phyloP scores from a whole-genome alignment of 2,329 filamentous ascomycete species.

The Shiraia sp. region DNA sequence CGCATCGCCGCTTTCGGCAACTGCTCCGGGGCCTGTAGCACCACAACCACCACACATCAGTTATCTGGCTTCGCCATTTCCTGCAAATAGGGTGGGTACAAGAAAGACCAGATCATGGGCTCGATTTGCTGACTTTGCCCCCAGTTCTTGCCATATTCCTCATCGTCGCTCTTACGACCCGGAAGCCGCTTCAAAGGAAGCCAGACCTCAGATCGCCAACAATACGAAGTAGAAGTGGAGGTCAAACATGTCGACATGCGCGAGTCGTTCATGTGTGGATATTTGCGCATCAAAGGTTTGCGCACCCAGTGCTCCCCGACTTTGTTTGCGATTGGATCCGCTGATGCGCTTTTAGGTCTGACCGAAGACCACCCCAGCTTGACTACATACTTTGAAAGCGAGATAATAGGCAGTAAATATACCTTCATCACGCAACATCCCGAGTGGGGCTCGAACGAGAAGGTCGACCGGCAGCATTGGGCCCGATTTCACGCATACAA shows the following conservation, averaged over 20 bases:
- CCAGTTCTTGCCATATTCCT: slow-evolving; percentile 75
- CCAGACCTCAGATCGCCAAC: slow-evolving; percentile 88
- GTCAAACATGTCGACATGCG: slow-evolving; percentile 95
- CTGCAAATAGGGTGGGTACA: slow-evolving; percentile 38
- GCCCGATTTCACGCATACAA: slow-evolving; percentile 84
- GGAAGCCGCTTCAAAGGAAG: slow-evolving; percentile 89
- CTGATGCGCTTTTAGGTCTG: slow-evolving; percentile 63
- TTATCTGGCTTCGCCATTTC: slow-evolving; percentile 38
- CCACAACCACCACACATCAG: slow-evolving; percentile 29
- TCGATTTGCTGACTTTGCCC: slow-evolving; percentile 19
- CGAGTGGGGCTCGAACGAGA: slow-evolving; percentile 88
- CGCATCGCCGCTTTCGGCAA: slow-evolving; percentile 36
- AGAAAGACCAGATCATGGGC: neutral
- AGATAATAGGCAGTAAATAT: slow-evolving; percentile 95
- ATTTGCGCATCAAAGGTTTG: slow-evolving; percentile 90
- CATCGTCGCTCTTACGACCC: slow-evolving; percentile 82
- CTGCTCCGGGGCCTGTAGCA: slow-evolving; percentile 23
- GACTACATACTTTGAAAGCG: slow-evolving; percentile 97
- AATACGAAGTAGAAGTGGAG: slow-evolving; percentile 95
- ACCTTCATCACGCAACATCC: slow-evolving; percentile 89
- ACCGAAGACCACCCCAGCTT: slow-evolving; percentile 97
- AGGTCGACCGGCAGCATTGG: slow-evolving; percentile 93
- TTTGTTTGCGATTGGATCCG: neutral
- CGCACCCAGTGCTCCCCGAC: slow-evolving; percentile 5
- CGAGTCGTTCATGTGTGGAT: slow-evolving; percentile 93